Evolutionary conservation across 2,329 filamentous ascomycete genomes (phyloP).

Genomic region (Pseudogymnoascus sp.): DNA sequence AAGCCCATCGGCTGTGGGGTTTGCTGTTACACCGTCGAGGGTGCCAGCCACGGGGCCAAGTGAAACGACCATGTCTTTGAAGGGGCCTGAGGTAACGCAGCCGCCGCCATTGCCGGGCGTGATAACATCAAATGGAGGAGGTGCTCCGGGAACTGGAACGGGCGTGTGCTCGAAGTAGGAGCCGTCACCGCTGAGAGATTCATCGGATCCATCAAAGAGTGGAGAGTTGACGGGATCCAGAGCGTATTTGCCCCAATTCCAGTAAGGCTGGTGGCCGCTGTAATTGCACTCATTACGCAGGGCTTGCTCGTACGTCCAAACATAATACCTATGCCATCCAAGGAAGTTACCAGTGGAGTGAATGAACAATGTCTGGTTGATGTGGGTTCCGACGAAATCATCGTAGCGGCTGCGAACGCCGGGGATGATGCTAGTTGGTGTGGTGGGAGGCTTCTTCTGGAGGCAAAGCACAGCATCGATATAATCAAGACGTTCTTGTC

Average conservation of each 20-base stretch:
- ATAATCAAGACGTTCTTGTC: slow-evolving; percentile 23
- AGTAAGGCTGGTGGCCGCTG: slow-evolving; percentile 32
- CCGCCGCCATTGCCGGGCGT: slow-evolving; percentile 48
- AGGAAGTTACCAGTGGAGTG: slow-evolving; percentile 31
- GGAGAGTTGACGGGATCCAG: slow-evolving; percentile 39
- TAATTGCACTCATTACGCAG: slow-evolving; percentile 38
- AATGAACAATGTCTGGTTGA: slow-evolving; percentile 26
- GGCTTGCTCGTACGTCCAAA: slow-evolving; percentile 35
- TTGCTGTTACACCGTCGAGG: slow-evolving; percentile 27
- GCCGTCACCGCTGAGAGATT: slow-evolving; percentile 43
- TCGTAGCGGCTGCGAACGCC: slow-evolving; percentile 30
- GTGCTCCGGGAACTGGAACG: slow-evolving; percentile 16
- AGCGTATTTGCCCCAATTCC: slow-evolving; percentile 42
- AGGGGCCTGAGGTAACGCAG: slow-evolving; percentile 41
- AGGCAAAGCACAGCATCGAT: slow-evolving; percentile 34
- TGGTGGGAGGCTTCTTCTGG: slow-evolving; percentile 25
- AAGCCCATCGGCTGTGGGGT: slow-evolving; percentile 24
- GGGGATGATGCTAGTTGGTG: slow-evolving; percentile 24
- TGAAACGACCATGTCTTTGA: slow-evolving; percentile 34
- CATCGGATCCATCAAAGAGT: slow-evolving; percentile 47
- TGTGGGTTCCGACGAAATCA: slow-evolving; percentile 33
- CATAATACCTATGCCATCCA: slow-evolving; percentile 38
- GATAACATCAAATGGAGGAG: slow-evolving; percentile 20
- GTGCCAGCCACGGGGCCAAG: slow-evolving; percentile 40
- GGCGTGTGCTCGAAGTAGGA: slow-evolving; percentile 25